Conservation (phyloP, 1,284 basidiomycete genomes). For the Leccinum fallax region DNA sequence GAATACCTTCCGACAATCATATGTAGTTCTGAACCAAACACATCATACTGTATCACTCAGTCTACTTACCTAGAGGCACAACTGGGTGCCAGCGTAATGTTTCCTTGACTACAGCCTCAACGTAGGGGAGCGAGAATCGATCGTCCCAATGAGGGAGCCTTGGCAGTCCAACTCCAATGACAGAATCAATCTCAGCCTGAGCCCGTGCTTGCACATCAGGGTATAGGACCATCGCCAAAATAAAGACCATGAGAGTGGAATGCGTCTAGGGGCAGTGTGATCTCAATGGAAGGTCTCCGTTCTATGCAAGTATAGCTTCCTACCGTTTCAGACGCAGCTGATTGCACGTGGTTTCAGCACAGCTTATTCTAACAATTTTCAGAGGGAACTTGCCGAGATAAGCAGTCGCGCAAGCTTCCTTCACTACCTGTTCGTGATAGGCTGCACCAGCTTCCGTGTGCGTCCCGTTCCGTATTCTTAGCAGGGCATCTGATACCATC, state of each 20-base stretch:
- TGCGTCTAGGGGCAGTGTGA: constrained; percentile 38
- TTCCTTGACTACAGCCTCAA: constrained; percentile 54
- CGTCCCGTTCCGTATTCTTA: constrained; percentile 9
- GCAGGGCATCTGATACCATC: constrained; percentile 26
- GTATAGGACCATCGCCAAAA: constrained; percentile 52
- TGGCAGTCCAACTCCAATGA: constrained; percentile 36
- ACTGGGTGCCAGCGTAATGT: constrained; percentile 52
- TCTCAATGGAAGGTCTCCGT: constrained; percentile 7
- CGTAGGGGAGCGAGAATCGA: constrained; percentile 42
- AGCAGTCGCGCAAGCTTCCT: constrained; percentile 23
- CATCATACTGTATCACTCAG: background rate
- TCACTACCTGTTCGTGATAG: constrained; percentile 23
- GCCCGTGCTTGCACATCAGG: constrained; percentile 46
- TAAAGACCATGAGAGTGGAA: constrained; percentile 47
- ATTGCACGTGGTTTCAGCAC: constrained; percentile 6
- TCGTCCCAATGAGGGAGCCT: constrained; percentile 44
- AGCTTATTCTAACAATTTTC: constrained; percentile 1
- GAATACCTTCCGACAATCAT: constrained; percentile 32
- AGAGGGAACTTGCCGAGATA: constrained; percentile 16
- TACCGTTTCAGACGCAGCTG: constrained; percentile 30
- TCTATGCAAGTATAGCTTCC: constrained; percentile 6
- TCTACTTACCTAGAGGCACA: constrained; percentile 34
- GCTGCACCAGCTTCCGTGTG: constrained; percentile 9
- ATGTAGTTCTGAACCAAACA: background rate
- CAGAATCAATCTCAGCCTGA: constrained; percentile 46